Evolutionary conservation across 1,139 yeast species (phyloP).

Genomic region (Eremothecium coryli): DNA sequence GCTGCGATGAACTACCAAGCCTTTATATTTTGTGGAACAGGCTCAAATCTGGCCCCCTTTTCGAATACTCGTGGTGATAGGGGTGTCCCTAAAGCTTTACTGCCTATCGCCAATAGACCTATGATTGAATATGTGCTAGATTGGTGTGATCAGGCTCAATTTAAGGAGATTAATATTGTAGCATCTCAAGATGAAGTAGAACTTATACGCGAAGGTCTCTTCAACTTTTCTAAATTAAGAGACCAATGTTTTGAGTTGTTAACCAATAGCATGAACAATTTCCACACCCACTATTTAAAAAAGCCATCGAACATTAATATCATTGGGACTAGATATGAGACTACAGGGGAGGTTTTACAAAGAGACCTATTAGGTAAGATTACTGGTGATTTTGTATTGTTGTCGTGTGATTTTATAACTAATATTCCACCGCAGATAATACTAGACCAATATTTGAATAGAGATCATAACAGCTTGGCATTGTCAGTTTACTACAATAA

Average conservation of each 20-base stretch:
- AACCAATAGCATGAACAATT: conserved; percentile 19
- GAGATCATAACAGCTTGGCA: conserved; percentile 56
- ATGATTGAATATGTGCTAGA: conserved; percentile 80
- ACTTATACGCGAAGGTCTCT: conserved; percentile 20
- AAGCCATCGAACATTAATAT: conserved; percentile 38
- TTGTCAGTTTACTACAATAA: conserved; percentile 66
- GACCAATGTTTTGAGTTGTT: conserved; percentile 23
- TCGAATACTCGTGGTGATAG: conserved; percentile 39
- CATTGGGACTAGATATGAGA: conserved; percentile 38
- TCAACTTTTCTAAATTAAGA: conserved; percentile 21
- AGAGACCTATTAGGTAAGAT: conserved; percentile 39
- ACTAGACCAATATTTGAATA: conserved; percentile 72
- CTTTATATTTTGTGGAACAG: conserved; percentile 78
- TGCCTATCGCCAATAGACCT: conserved; percentile 89
- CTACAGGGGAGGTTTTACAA: conserved; percentile 56
- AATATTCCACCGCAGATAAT: conserved; percentile 85
- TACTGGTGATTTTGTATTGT: conserved; percentile 53
- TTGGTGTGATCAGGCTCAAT: conserved; percentile 88
- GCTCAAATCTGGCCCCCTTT: conserved; percentile 63
- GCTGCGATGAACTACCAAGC: conserved; percentile 81
- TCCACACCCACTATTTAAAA: conserved; percentile 24
- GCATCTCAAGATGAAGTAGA: conserved; percentile 37
- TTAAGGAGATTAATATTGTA: conserved; percentile 50
- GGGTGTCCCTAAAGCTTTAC: conserved; percentile 70
- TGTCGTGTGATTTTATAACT: conserved; percentile 91